These are phyloP conservation scores for Lasiodiplodia gonubiensis DNA, from an alignment of 2,329 filamentous ascomycete genomes.

Conservation along the genomic window DNA sequence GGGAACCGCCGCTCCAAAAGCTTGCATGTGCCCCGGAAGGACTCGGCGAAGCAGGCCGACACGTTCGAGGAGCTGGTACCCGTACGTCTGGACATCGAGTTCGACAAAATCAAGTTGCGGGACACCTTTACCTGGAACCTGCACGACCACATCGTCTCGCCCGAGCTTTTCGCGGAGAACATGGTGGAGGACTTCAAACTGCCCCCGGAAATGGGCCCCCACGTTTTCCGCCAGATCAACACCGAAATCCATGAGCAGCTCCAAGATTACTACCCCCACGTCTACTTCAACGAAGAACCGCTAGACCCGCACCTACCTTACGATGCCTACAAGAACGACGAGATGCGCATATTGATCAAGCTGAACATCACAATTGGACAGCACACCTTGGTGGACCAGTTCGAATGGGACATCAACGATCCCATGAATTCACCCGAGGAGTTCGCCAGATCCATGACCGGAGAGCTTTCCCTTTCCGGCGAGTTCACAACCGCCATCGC, in stretches of 20 bases:
- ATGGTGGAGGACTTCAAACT: constrained; percentile 85
- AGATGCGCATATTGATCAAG: constrained; percentile 96
- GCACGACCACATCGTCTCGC: constrained; percentile 81
- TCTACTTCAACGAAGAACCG: constrained; percentile 87
- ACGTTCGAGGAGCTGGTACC: constrained; percentile 91
- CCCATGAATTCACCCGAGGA: constrained; percentile 92
- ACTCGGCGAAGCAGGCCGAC: constrained; percentile 82
- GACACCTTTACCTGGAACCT: constrained; percentile 99
- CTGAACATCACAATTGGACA: constrained; percentile 97
- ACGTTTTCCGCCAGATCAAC: constrained; percentile 69
- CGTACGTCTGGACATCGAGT: constrained; percentile 88
- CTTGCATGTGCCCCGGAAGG: constrained; percentile 76
- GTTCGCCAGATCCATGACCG: constrained; percentile 87
- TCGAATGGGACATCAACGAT: constrained; percentile 99
- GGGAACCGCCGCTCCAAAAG: constrained; percentile 77
- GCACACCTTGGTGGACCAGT: constrained; percentile 93
- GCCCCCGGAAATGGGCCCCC: constrained; percentile 67
- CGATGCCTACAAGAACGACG: constrained; percentile 95
- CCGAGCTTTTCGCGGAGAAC: constrained; percentile 84
- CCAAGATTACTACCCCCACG: constrained; percentile 89
- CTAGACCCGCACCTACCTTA: constrained; percentile 90
- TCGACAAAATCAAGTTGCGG: constrained; percentile 92
- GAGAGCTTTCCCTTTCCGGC: constrained; percentile 86
- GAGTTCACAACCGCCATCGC: constrained; percentile 98
- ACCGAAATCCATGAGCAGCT: constrained; percentile 86